phyloP scores from a whole-genome alignment of 2,329 filamentous ascomycete species.

The Phaeosphaeria sp. region DNA sequence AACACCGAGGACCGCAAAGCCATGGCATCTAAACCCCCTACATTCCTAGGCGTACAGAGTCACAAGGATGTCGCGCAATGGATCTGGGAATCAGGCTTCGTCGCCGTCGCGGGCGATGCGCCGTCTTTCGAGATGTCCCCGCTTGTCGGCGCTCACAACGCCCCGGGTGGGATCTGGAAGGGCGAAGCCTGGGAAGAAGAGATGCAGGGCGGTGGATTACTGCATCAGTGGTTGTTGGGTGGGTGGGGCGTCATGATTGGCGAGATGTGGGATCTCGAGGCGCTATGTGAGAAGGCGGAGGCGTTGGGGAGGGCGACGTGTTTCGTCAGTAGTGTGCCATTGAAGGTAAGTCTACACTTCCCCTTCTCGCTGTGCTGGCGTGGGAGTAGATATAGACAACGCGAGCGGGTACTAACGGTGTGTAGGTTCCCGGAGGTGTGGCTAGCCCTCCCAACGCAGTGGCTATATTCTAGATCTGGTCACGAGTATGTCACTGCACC shows the following conservation, averaged over 20 bases:
- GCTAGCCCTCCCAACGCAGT: slow-evolving; percentile 48
- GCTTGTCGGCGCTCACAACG: slow-evolving; percentile 41
- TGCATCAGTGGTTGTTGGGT: slow-evolving; percentile 43
- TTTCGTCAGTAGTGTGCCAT: slow-evolving; percentile 65
- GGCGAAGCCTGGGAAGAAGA: slow-evolving; percentile 44
- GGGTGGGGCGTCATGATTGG: slow-evolving; percentile 49
- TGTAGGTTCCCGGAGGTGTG: slow-evolving; percentile 56
- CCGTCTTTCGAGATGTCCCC: slow-evolving; percentile 55
- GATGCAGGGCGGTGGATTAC: slow-evolving; percentile 43
- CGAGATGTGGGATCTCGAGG: slow-evolving; percentile 57
- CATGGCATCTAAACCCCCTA: slow-evolving; percentile 35
- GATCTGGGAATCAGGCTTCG: slow-evolving; percentile 57
- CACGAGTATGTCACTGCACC: background rate
- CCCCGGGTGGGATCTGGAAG: slow-evolving; percentile 42
- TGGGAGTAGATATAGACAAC: background rate
- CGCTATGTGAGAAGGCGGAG: slow-evolving; percentile 61
- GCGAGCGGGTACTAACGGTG: background rate
- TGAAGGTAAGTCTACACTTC: slow-evolving; percentile 54
- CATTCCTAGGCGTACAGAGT: slow-evolving; percentile 51
- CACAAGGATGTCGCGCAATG: slow-evolving; percentile 48
- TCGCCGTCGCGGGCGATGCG: slow-evolving; percentile 53
- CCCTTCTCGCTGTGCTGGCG: background rate
- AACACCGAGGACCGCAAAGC: slow-evolving; percentile 27
- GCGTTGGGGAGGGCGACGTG: slow-evolving; percentile 63
- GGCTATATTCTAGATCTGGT: slow-evolving; percentile 41